Evolutionary conservation across 1,139 yeast species (phyloP).

Genomic region (Hemisphaericaspora subhashii): DNA sequence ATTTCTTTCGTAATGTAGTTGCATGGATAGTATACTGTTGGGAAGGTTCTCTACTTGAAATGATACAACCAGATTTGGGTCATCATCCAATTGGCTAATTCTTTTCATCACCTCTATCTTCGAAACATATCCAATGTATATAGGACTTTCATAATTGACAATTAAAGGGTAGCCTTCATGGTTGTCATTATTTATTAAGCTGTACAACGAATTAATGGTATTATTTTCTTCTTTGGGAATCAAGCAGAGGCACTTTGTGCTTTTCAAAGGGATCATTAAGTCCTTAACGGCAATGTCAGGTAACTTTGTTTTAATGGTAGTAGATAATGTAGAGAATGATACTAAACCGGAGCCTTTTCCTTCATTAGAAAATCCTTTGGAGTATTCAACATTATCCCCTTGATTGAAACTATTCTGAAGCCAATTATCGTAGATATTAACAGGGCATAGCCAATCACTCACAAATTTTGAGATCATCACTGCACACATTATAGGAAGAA

Average conservation of each 20-base stretch:
- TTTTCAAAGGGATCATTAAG: slow-evolving; percentile 34
- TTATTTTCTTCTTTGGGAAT: slow-evolving; percentile 28
- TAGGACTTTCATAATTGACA: slow-evolving; percentile 25
- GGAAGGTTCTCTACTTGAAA: slow-evolving; percentile 26
- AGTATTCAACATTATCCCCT: slow-evolving; percentile 4
- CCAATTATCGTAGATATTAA: slow-evolving; percentile 52
- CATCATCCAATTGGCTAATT: slow-evolving; percentile 15
- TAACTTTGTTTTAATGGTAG: slow-evolving; percentile 28
- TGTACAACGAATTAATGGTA: slow-evolving; percentile 20
- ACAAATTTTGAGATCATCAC: slow-evolving; percentile 54
- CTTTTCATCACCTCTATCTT: slow-evolving; percentile 26
- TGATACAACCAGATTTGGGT: slow-evolving; percentile 17
- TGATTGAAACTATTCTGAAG: slow-evolving; percentile 31
- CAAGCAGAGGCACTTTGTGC: slow-evolving; percentile 30
- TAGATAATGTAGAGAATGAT: slow-evolving; percentile 32
- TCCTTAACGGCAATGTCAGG: slow-evolving; percentile 34
- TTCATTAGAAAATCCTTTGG: slow-evolving; percentile 21
- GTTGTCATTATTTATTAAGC: slow-evolving; percentile 28
- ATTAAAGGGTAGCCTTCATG: slow-evolving; percentile 49
- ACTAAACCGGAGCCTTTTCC: slow-evolving; percentile 47
- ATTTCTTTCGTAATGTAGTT: slow-evolving; percentile 25
- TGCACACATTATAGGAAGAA: slow-evolving; percentile 59
- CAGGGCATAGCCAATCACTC: slow-evolving; percentile 47
- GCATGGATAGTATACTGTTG: slow-evolving; percentile 23
- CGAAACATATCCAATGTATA: slow-evolving; percentile 37